phyloP scores from a whole-genome alignment of 73 alveolate species.

The Tetrahymena malaccensis region DNA sequence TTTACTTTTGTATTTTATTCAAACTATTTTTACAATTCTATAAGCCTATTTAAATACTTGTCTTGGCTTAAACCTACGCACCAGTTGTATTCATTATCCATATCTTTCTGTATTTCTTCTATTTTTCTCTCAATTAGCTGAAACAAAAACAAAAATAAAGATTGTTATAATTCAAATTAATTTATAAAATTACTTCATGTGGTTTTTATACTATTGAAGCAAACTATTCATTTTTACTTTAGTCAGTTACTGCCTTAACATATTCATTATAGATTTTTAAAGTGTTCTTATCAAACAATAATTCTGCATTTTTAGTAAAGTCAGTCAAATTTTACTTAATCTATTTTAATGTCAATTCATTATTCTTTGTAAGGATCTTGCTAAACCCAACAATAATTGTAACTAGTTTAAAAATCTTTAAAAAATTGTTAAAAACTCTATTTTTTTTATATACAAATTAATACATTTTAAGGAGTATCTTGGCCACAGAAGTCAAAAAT shows the following conservation, averaged over 20 bases:
- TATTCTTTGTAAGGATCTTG: not conserved
- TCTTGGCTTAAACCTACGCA: not conserved
- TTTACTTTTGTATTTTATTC: not conserved
- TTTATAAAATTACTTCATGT: not conserved
- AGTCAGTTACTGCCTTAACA: not conserved
- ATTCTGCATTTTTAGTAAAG: not conserved
- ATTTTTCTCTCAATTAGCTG: not conserved
- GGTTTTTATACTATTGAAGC: not conserved
- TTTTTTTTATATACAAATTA: not conserved
- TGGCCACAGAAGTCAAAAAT: not conserved
- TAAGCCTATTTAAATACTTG: not conserved
- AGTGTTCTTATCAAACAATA: not conserved
- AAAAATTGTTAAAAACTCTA: not conserved
- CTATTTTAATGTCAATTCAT: not conserved
- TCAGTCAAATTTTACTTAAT: not conserved
- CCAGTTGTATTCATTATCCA: not conserved
- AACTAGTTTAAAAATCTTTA: not conserved
- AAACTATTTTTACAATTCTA: not conserved
- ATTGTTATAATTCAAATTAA: not conserved
- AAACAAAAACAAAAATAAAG: not conserved
- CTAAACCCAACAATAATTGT: not conserved
- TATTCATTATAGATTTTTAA: not conserved
- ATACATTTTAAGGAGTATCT: not conserved
- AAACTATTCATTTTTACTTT: not conserved
- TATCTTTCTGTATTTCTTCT: not conserved